A percentile compares a stretch with the other conserved stretches of the same genome.
phyloP scores from a whole-genome alignment of 345 rosid genomes.

The Sisymbrium irio region DNA sequence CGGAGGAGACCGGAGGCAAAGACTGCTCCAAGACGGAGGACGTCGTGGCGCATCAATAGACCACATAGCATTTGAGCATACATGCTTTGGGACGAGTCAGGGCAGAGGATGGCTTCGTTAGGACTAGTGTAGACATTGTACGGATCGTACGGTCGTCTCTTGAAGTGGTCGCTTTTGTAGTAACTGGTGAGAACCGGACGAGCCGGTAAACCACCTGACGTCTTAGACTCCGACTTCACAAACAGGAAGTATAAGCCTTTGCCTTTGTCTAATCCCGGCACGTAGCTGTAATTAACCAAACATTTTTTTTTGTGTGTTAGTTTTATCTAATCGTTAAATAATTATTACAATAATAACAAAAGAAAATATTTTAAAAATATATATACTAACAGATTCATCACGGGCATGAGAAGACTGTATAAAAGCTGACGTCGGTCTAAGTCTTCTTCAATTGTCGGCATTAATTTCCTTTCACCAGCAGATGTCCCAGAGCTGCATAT shows the following conservation, averaged over 20 bases:
- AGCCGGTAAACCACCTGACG: constrained; percentile 78
- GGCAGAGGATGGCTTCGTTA: constrained; percentile 76
- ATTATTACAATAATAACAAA: background rate
- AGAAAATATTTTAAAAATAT: background rate
- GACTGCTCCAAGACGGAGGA: constrained; percentile 82
- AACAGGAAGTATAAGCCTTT: constrained; percentile 83
- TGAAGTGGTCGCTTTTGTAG: constrained; percentile 84
- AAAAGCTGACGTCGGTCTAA: constrained; percentile 66
- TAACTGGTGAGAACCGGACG: constrained; percentile 94
- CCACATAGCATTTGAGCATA: constrained; percentile 90
- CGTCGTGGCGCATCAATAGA: constrained; percentile 62
- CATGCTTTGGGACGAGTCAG: constrained; percentile 91
- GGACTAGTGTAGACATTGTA: constrained; percentile 86
- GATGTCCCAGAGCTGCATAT: constrained; percentile 88
- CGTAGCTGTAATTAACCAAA: constrained; percentile 47
- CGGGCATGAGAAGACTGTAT: constrained; percentile 88
- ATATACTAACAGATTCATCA: constrained; percentile 75
- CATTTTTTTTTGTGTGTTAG: background rate
- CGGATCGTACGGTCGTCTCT: constrained; percentile 71
- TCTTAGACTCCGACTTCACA: constrained; percentile 76
- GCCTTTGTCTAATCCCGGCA: constrained; percentile 80
- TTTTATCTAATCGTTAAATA: background rate
- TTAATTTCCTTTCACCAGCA: constrained; percentile 90
- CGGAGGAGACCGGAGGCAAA: constrained; percentile 89
- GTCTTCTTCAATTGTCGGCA: constrained; percentile 90